A percentile compares a stretch with the other conserved stretches of the same genome.
Conservation (phyloP, 805 yeast species). For the Kluyveromyces starmeri region DNA sequence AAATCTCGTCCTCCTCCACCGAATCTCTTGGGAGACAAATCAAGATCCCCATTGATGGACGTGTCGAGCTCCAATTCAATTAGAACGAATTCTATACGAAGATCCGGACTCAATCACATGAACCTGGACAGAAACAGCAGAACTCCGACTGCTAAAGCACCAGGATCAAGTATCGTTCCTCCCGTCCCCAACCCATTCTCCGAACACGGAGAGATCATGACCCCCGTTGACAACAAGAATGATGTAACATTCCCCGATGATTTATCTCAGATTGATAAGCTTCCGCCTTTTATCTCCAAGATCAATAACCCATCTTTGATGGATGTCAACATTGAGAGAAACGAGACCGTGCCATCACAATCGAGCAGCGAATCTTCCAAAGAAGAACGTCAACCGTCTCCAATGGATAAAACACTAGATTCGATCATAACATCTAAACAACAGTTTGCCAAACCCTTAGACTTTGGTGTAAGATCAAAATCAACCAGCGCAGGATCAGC, state of each 20-base stretch:
- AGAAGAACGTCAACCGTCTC: too few species aligned
- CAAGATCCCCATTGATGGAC: constrained; percentile 8
- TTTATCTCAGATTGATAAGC: not conserved
- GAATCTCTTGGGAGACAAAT: constrained; percentile 8
- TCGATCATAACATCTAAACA: not conserved
- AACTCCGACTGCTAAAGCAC: too few species aligned
- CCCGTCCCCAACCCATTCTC: too few species aligned
- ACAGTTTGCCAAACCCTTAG: constrained; percentile 1
- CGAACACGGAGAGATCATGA: constrained; percentile 3
- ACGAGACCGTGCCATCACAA: not conserved
- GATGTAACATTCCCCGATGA: not conserved
- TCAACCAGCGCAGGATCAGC: not conserved
- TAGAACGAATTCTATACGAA: too few species aligned
- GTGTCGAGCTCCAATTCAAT: constrained; percentile 2
- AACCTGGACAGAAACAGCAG: too few species aligned
- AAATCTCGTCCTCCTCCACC: constrained; percentile 10
- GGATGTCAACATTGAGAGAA: not conserved
- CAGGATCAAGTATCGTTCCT: too few species aligned
- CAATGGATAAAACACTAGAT: not conserved
- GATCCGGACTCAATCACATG: too few species aligned
- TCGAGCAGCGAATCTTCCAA: not conserved
- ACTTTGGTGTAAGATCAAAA: not conserved
- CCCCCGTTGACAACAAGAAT: not conserved
- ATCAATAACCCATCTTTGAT: constrained; percentile 2
- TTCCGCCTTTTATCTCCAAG: not conserved